Conservation (phyloP, 2,329 filamentous ascomycete genomes). For the Colletotrichum liriopes region DNA sequence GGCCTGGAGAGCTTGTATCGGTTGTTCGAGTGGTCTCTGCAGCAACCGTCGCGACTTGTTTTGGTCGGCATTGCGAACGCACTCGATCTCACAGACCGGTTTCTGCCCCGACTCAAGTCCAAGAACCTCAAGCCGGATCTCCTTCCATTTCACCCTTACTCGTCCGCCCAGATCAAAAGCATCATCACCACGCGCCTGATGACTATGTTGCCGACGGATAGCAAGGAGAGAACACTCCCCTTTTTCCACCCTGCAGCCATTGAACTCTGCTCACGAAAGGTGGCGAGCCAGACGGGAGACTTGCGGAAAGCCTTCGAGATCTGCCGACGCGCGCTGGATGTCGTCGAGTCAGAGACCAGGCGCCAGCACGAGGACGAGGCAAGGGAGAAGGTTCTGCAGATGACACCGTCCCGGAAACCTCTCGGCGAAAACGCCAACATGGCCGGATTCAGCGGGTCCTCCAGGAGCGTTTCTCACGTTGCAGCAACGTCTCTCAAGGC, state of each 20-base stretch:
- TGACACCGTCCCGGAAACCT: conserved; percentile 81
- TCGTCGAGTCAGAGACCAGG: conserved; percentile 88
- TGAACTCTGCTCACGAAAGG: conserved; percentile 93
- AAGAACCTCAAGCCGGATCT: conserved; percentile 92
- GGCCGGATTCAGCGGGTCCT: conserved; percentile 59
- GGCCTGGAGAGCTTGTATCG: conserved; percentile 92
- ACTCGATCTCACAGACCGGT: conserved; percentile 94
- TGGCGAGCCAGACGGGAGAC: conserved; percentile 94
- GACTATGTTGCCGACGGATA: conserved; percentile 75
- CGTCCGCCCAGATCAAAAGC: conserved; percentile 85
- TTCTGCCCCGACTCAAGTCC: conserved; percentile 92
- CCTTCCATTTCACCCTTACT: conserved; percentile 94
- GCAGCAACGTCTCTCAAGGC: conserved; percentile 69
- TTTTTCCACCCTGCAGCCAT: conserved; percentile 96
- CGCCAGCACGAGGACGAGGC: conserved; percentile 78
- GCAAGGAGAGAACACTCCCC: conserved; percentile 74
- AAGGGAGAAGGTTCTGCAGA: conserved; percentile 69
- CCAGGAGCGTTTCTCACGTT: conserved; percentile 62
- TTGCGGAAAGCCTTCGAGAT: conserved; percentile 96
- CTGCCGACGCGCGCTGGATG: conserved; percentile 88
- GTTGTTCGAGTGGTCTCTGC: conserved; percentile 96
- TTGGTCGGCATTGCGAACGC: conserved; percentile 97
- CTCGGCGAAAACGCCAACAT: conserved; percentile 87
- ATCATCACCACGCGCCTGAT: conserved; percentile 90
- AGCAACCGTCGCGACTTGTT: conserved; percentile 83